phyloP scores from a whole-genome alignment of 192 early-diverging fungal species.

The Coemansia sp. region DNA sequence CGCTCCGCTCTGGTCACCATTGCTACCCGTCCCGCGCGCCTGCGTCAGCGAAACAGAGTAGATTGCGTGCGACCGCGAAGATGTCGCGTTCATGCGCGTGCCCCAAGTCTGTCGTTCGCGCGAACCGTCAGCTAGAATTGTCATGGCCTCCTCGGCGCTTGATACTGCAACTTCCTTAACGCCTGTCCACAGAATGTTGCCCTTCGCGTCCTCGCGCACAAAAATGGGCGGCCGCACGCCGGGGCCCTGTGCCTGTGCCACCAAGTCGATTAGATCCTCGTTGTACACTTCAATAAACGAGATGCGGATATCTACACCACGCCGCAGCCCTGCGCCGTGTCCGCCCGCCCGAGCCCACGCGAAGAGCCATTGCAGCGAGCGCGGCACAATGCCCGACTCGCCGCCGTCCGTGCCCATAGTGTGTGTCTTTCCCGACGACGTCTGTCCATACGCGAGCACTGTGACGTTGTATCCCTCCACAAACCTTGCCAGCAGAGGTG shows the following conservation, averaged over 20 bases:
- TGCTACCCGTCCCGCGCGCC: slow-evolving; percentile 18
- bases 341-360: slow-evolving; percentile 19
- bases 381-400: slow-evolving; percentile 66
- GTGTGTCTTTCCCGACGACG: slow-evolving; percentile 92
- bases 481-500: slow-evolving; percentile 57
- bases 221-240: slow-evolving; percentile 63
- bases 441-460: slow-evolving; percentile 91
- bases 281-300: slow-evolving; percentile 97
- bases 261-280: slow-evolving; percentile 91
- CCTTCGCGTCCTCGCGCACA: slow-evolving; percentile 82
- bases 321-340: slow-evolving; percentile 4
- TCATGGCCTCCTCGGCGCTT: slow-evolving; percentile 71
- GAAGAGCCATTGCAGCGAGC: slow-evolving; percentile 69
- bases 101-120: slow-evolving; percentile 82
- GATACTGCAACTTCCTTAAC: slow-evolving; percentile 74
- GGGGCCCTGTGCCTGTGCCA: slow-evolving; percentile 62
- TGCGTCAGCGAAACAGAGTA: slow-evolving; percentile 89
- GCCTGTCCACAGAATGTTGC: slow-evolving; percentile 83
- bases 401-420: slow-evolving; percentile 85
- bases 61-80: slow-evolving; percentile 95
- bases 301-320: slow-evolving; percentile 52
- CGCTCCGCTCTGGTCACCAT: slow-evolving; percentile 1
- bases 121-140: slow-evolving; percentile 67
- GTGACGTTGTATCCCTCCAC: slow-evolving; percentile 92
- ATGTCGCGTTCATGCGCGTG: slow-evolving; percentile 97